phyloP scores from a whole-genome alignment of 768 basidiomycete genomes.

The Podaxis carcinomalis region DNA sequence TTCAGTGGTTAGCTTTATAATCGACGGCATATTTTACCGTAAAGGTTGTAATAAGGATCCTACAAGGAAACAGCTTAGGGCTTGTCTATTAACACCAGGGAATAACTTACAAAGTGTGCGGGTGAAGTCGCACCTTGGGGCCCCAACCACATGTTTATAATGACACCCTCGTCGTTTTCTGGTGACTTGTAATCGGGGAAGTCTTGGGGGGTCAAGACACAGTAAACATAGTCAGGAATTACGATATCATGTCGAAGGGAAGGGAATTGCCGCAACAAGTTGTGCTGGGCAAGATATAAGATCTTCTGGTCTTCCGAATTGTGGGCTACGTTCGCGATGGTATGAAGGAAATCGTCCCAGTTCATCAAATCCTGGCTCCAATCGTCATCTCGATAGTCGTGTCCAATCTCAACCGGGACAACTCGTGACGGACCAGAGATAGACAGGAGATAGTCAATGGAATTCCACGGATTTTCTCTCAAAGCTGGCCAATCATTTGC shows the following conservation, averaged over 20 bases:
- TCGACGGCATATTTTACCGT: constrained; percentile 43
- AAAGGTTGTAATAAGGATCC: constrained; percentile 95
- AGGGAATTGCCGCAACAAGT: constrained; percentile 83
- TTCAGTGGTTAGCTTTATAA: constrained; percentile 6
- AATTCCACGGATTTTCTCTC: constrained; percentile 64
- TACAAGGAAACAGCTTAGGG: constrained; percentile 24
- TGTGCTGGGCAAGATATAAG: constrained; percentile 90
- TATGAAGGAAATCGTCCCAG: constrained; percentile 67
- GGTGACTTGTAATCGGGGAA: constrained; percentile 60
- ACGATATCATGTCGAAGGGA: constrained; percentile 66
- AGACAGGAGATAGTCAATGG: constrained; percentile 60
- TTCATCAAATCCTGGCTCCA: constrained; percentile 81
- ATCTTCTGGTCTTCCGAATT: constrained; percentile 20
- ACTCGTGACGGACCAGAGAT: constrained; percentile 77
- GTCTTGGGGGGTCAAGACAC: constrained; percentile 43
- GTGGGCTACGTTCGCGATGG: constrained; percentile 18
- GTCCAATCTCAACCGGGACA: constrained; percentile 88
- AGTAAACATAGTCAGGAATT: constrained; percentile 88
- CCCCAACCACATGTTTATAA: constrained; percentile 82
- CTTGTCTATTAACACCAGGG: constrained; percentile 10
- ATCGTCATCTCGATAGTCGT: constrained; percentile 70
- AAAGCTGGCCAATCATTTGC: constrained; percentile 78
- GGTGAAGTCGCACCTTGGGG: constrained; percentile 78
- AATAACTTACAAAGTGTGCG: constrained; percentile 68
- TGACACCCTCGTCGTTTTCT: constrained; percentile 55